Base-by-base conservation (phyloP, 208 protist genomes). In the Vickermania spadyakhi region DNA sequence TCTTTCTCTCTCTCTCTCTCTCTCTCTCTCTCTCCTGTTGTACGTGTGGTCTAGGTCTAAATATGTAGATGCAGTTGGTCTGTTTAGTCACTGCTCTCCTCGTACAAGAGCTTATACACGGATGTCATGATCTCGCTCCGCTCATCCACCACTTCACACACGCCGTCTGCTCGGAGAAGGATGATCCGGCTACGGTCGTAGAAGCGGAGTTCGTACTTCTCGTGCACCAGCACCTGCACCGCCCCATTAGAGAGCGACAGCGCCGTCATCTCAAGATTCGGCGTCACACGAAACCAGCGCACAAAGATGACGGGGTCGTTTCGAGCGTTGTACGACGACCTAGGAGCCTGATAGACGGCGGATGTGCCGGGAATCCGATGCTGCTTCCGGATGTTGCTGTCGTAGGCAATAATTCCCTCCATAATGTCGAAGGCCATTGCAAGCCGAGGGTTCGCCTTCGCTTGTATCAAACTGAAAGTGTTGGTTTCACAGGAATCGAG, bases 191-290 rank as follows among this genome's bases (percentile, higher is more conserved):
- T 71, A 55, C 86, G 74, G 56, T 93, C 89, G 54, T 92, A 79
- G 81, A 82, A 96, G 21, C 89, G 83, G 5, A 96, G 67, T 60
- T 96, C 89, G 57, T 81, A 90, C 63, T 91, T 72, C 60, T 80
- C 74, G 30, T 79, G 70, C 21, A 92, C 82, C 61, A 93, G 85
- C 11, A 90, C 75, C 74, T 96, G 89, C 31, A 90, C 64, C 1
- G 79, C 83, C 1, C 86, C 84, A 60, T 87, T 90, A 52, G 86
- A 93, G 29, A 96, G 81, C n/a, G 91, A 49, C 63, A 95, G 89
- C 18, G 76, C 81, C 58, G 62, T 79, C 28, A 95, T 58, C 23
- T 58, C 78, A 59, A 72, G 72, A 31, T 87, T 78, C 36, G 70
- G 70, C 60, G 77, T 85, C 58, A 83, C 87, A 68, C 89, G 85